Conservation (phyloP, 441 rosid genomes). For the Erodium texanum region DNA sequence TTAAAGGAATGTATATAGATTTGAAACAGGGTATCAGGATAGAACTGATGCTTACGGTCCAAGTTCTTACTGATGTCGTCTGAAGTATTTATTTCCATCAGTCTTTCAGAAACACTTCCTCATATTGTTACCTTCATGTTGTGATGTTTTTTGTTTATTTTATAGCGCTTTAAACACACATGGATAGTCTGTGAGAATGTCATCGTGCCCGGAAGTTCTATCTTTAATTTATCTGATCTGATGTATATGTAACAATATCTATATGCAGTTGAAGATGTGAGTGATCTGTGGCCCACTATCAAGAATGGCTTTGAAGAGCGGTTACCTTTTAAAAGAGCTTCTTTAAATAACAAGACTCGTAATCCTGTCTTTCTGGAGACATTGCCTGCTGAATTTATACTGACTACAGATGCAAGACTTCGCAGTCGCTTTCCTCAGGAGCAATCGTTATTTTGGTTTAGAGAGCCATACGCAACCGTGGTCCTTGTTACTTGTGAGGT, state of each 20-base stretch:
- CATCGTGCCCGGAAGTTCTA: not conserved
- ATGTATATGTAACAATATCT: slow-evolving; percentile 9
- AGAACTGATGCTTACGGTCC: not conserved
- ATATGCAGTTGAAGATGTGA: slow-evolving; percentile 83
- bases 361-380: slow-evolving; percentile 73
- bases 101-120: not conserved
- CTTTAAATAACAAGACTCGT: slow-evolving; percentile 81
- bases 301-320: slow-evolving; percentile 60
- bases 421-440: slow-evolving; percentile 94
- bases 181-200: not conserved
- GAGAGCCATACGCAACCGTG: slow-evolving; percentile 88
- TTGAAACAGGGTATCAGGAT: not conserved
- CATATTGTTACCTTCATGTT: slow-evolving; percentile 4
- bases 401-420: slow-evolving; percentile 86
- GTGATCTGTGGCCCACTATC: slow-evolving; percentile 84
- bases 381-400: slow-evolving; percentile 68
- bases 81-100: not conserved
- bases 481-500: slow-evolving; percentile 99
- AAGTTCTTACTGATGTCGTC: not conserved
- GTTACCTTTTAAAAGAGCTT: slow-evolving; percentile 65
- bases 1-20: not conserved
- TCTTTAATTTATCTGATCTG: slow-evolving; percentile 12
- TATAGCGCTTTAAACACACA: not conserved
- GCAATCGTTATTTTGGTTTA: slow-evolving; percentile 76
- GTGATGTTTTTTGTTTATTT: not conserved